Base-by-base conservation (phyloP, 208 protist genomes). In the Leishmania mexicana region DNA sequence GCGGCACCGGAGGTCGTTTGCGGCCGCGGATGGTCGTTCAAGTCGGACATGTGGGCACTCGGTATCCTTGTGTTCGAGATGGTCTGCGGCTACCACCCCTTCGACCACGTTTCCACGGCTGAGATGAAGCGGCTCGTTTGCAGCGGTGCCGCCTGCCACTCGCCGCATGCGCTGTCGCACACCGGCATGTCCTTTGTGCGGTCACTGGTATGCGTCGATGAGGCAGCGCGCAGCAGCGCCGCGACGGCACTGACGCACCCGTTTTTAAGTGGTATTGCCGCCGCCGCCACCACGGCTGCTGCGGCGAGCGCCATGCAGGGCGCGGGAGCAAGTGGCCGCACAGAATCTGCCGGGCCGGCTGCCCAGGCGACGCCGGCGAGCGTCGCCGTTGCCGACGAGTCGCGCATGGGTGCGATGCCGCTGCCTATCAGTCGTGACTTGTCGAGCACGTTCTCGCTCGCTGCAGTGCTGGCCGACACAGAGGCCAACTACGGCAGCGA, bases 1-100 rank as follows among this genome's bases (percentile, higher is more conserved):
- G 85, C 99, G 13, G 91, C 99, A 10, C 99, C 99, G 0, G 99
- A 99, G 88, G 94, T 98, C 80, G 24, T 97, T 40, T 78, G 94
- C 13, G 74, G 77, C 53, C 58, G 68, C 11, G 81, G 82, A 8
- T 91, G 82, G 71, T 85, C 86, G 74, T 58, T 79, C 86, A 87
- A 92, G 82, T 79, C 90, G 2, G 94, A 97, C 83, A 85, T 96
- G 85, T 97, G 94, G 94, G 76, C 90, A 0, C 31, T 96, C 24
- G 94, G 94, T 28, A 87, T 93, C 47, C 68, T 96, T 21, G 80
- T 82, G 28, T 96, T 92, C 82, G 83, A 88, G 62, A 82, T 96
- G 60, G 72, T 97, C 11, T 90, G 83, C 58, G 92, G 92, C 24
- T 49, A 62, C 67, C 58, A 82, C 17, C 93, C 91, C 7, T 97